phyloP scores from a whole-genome alignment of 1,284 basidiomycete genomes.

The Peniophora sp. region DNA sequence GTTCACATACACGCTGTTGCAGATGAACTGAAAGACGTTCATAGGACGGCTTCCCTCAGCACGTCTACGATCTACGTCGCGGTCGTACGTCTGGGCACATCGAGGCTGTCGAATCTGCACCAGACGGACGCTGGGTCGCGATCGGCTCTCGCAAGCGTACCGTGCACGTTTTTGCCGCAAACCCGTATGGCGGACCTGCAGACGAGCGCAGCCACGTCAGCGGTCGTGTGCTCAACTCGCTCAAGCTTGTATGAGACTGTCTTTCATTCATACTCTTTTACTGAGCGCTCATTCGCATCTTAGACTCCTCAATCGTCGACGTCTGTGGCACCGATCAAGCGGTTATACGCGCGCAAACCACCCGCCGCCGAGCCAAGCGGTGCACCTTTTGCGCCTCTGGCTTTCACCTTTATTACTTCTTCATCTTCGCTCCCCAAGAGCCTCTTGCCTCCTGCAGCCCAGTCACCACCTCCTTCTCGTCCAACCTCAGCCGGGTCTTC shows the following conservation, averaged over 20 bases:
- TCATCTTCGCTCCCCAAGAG: conserved; percentile 28
- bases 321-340: conserved; percentile 46
- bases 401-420: conserved; percentile 47
- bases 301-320: conserved; percentile 45
- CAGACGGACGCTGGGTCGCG: conserved; percentile 65
- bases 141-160: conserved; percentile 59
- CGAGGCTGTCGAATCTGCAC: conserved; percentile 47
- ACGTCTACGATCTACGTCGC: conserved; percentile 62
- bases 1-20: neutral
- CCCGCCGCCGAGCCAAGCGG: conserved; percentile 19
- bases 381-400: conserved; percentile 31
- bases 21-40: neutral
- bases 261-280: neutral
- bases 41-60: conserved; percentile 35
- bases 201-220: conserved; percentile 59
- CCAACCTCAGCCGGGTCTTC: conserved; percentile 11
- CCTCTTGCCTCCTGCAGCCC: conserved; percentile 30
- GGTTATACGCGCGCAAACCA: conserved; percentile 37
- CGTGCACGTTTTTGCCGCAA: conserved; percentile 68
- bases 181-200: conserved; percentile 67
- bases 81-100: conserved; percentile 67
- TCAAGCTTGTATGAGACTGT: conserved; percentile 33
- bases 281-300: neutral
- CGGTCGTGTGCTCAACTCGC: conserved; percentile 47
- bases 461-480: conserved; percentile 18